Base-by-base conservation (phyloP, 208 protist genomes). In the Naegleria fowleri region DNA sequence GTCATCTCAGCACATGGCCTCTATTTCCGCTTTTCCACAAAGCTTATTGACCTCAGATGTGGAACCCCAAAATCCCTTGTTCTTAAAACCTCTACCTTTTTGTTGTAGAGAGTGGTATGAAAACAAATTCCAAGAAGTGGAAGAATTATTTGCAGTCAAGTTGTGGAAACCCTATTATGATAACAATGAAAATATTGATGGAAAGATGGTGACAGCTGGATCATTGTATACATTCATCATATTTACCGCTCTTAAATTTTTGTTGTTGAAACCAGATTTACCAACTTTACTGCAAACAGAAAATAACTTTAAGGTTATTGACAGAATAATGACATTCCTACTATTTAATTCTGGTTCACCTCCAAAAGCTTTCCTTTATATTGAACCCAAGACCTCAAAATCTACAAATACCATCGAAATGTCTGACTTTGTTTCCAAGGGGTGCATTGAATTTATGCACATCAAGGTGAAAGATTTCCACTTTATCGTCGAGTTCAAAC, bases 101-200 rank as follows among this genome's bases (percentile, higher is more conserved):
- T 79, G 67, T 33, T 79, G 25, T 36, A 0, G 29, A 36, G 67
- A 79, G n/a, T 79, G 67, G 67, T 79, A 36, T 79, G 29, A 79
- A 36, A 36, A 19, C 19, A 33, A 79, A 36, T 36, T 79, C 25
- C 6, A 25, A 25, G 25, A 33, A 79, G 7, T 36, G 29, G 67
- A 79, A 79, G 67, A 79, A 33, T 79, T 79, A 36, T 79, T 79
- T 79, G n/a, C 6, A 7, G 29, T 36, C 9, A 79, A 79, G 36
- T 79, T 79, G 9, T 79, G 67, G 67, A 79, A 79, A 79, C 67
- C 67, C 7, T 79, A 36, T 33, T 79, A 79, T 9, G 67, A 79
- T 36, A 79, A 79, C 36, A 79, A 79, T 36, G 67, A 79, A 79
- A 36, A 79, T 79, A 79, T 79, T 79, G 25, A 79, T 79, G 29